These are phyloP conservation scores for Nigrograna mackinnonii DNA, from an alignment of 2,329 filamentous ascomycete genomes.

Conservation along the genomic window DNA sequence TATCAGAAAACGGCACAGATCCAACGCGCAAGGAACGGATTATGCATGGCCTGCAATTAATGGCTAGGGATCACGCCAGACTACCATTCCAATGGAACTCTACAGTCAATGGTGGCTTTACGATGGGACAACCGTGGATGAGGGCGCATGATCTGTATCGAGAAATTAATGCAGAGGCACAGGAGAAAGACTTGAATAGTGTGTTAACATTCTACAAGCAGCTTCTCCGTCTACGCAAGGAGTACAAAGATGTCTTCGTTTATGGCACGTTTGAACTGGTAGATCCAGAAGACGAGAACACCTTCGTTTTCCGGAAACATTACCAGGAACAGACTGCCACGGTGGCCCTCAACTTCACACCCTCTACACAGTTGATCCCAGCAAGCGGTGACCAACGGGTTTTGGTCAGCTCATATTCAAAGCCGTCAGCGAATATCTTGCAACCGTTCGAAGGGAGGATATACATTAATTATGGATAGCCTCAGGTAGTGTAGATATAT, in stretches of 20 bases:
- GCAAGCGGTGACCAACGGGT: constrained; percentile 23
- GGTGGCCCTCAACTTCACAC: constrained; percentile 45
- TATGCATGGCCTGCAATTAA: constrained; percentile 57
- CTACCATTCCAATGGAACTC: constrained; percentile 73
- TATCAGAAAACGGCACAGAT: constrained; percentile 31
- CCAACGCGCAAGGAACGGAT: constrained; percentile 35
- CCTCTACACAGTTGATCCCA: constrained; percentile 14
- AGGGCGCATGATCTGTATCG: constrained; percentile 65
- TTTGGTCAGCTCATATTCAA: constrained; percentile 51
- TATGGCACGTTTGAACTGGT: constrained; percentile 67
- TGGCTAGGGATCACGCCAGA: constrained; percentile 70
- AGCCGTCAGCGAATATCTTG: constrained; percentile 21
- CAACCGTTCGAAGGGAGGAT: constrained; percentile 42
- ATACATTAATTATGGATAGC: constrained; percentile 38
- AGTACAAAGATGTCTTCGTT: constrained; percentile 65
- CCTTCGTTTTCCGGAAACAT: constrained; percentile 56
- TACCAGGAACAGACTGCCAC: constrained; percentile 33
- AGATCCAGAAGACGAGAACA: constrained; percentile 53
- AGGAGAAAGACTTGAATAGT: constrained; percentile 53
- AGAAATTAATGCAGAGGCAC: constrained; percentile 61
- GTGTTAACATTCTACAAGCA: constrained; percentile 65
- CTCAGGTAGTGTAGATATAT: no score
- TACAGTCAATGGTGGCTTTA: constrained; percentile 67
- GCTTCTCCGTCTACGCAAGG: constrained; percentile 64
- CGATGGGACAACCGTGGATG: constrained; percentile 69